Evolutionary conservation across 2,329 filamentous ascomycete genomes (phyloP), one percentile per base, ranked within the genome.

Genomic region (Apiospora arundinis): DNA sequence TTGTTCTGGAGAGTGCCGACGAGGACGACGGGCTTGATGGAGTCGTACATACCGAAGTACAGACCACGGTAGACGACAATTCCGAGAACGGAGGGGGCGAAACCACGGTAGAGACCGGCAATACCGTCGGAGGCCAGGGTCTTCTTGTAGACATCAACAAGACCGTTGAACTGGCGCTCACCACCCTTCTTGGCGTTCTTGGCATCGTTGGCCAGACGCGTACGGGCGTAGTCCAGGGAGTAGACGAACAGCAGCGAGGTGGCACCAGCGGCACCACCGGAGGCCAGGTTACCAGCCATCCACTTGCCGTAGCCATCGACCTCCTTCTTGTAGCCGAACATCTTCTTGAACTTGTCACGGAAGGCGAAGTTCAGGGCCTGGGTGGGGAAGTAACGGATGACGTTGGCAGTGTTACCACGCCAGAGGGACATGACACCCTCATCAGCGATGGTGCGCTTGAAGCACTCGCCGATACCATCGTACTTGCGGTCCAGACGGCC

Each of bases 31-130:
- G 96, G 96, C 95, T 99, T 99, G 91, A 99, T 92, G 81, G 96
- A 99, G 90, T 99, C 96, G 95, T 99, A 99, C 93, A 99, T 93
- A 85, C 96, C 96, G 93, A 99, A 99, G 95, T 99, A 99, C 82
- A 99, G 95, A 98, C 96, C 96, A 94, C 96, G 96, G 94, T 99
- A 99, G 89, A 99, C 96, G 82, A 99, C 87, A 87, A 99, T 99
- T 93, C 96, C 96, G 87, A 93, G 91, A 83, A 99, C 96, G 83
- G 96, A 99, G 86, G 97, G 96, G 91, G 95, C 95, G 93, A 99
- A 99, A 91, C 96, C 96, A 97, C 96, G 96, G 94, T 99, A 99
- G 83, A 99, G 95, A 97, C 96, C 96, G 84, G 92, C 93, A 89
- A 99, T 90, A 97, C 96, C 96, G 86, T 99, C 96, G 82, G 94